These are phyloP conservation scores for Claviceps pazoutovae DNA, from an alignment of 2,329 filamentous ascomycete species.

Conservation along the genomic window DNA sequence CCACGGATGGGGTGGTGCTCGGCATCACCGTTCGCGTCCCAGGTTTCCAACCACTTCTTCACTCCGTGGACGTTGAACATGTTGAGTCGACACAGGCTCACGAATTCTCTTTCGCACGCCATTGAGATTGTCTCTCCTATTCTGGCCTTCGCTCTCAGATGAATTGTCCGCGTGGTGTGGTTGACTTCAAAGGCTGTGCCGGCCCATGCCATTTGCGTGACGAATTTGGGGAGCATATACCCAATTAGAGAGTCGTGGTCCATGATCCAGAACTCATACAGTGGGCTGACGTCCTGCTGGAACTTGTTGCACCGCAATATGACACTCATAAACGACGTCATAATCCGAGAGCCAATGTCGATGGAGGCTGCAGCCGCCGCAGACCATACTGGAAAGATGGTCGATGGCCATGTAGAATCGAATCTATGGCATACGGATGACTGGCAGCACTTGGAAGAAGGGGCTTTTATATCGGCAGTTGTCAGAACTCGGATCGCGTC, in stretches of 20 bases:
- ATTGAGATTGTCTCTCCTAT: not conserved
- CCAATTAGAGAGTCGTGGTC: conserved; percentile 11
- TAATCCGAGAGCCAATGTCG: not conserved
- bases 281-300: conserved; percentile 7
- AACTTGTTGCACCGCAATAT: conserved; percentile 14
- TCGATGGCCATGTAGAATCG: not conserved
- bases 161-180: conserved; percentile 8
- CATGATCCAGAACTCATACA: conserved; percentile 13
- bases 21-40: conserved; percentile 5
- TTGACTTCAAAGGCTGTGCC: conserved; percentile 9
- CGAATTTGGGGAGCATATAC: conserved; percentile 13
- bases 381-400: not conserved
- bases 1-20: conserved; percentile 17
- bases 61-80: conserved; percentile 13
- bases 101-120: conserved; percentile 6
- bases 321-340: conserved; percentile 10
- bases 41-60: conserved; percentile 12
- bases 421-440: not conserved
- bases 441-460: not conserved
- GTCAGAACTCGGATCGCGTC: not conserved
- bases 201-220: conserved; percentile 10
- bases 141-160: conserved; percentile 8
- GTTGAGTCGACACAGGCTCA: conserved; percentile 15
- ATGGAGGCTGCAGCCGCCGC: not conserved
- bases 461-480: not conserved